Base-by-base conservation (phyloP, 2,329 filamentous ascomycete species). In the Ophioceras dolichostomum region DNA sequence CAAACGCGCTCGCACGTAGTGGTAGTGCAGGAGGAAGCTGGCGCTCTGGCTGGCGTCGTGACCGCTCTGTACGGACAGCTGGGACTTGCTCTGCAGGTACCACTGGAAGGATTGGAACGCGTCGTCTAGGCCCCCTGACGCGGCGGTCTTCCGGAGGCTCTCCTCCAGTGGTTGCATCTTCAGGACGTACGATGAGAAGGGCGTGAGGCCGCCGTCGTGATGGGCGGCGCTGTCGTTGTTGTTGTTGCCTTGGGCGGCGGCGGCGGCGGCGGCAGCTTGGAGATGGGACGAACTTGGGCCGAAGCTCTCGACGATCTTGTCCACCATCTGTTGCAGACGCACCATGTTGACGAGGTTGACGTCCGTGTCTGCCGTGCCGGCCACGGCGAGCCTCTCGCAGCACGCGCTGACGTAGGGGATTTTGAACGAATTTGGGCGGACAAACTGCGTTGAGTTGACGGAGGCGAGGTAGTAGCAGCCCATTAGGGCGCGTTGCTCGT, bases 401-500 rank as follows among this genome's bases (percentile, higher is more conserved):
- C 55, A 62, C 10, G 48, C 45, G 14, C 57, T 49, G 4, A 61
- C 47, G 32, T 60, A 56, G 6, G 49, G 51, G 38, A 24, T 36
- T 21, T 12, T 17, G 18, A 19, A n/a, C 17, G 29, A 34, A 30
- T 56, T 57, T 5, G 44, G 44, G 27, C 58, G 53, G 4, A 50
- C 54, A 35, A 59, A 59, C 35, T 60, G 58, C n/a, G 49, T 50
- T 7, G 58, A 59, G 47, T 59, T 55, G 60, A 58, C 43, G 24
- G 60, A 60, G n/a, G 59, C 43, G 4, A 61, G 36, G 31, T 58
- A 64, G 34, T 57, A 61, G 27, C 57, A 57, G 0, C 60, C 62
- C 12, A 65, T 46, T 32, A 60, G 55, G 0, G 55, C 47, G 7
- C 61, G 49, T 38, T 58, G 56, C 40, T 61, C 58, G 22, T 62